These are phyloP conservation scores for Chaetomidium leptoderma DNA, from an alignment of 495 filamentous ascomycete species.

Conservation along the genomic window DNA sequence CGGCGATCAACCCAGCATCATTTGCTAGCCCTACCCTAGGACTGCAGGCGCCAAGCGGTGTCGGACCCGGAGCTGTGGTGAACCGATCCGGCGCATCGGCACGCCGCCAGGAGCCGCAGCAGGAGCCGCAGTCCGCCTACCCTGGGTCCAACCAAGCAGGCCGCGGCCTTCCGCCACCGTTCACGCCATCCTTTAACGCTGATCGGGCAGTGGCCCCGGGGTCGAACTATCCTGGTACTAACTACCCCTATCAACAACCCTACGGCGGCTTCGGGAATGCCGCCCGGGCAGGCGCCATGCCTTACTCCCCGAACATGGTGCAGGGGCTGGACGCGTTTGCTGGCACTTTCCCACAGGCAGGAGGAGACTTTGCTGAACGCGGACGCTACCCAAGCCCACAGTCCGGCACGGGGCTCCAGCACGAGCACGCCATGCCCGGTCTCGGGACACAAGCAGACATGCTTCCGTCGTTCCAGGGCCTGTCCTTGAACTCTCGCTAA, in stretches of 20 bases:
- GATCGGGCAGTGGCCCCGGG: constrained; percentile 35
- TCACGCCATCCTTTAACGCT: constrained; percentile 34
- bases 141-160: constrained; percentile 32
- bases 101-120: constrained; percentile 45
- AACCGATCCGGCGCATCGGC: constrained; percentile 40
- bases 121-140: constrained; percentile 41
- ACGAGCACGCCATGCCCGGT: constrained; percentile 35
- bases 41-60: constrained; percentile 60
- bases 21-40: constrained; percentile 80
- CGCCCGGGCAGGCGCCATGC: constrained; percentile 33
- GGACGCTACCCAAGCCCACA: constrained; percentile 43
- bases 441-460: constrained; percentile 42
- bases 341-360: constrained; percentile 38
- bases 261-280: constrained; percentile 44
- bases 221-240: constrained; percentile 33
- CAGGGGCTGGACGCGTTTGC: constrained; percentile 42
- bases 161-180: constrained; percentile 37
- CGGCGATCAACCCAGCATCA: constrained; percentile 94
- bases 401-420: constrained; percentile 28
- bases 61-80: constrained; percentile 58
- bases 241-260: constrained; percentile 43
- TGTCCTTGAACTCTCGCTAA: constrained; percentile 50
- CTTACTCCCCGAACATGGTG: constrained; percentile 36
- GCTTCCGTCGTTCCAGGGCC: constrained; percentile 48
- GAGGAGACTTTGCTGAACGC: constrained; percentile 40